Evolutionary conservation across 116 monocot genomes (phyloP).

Genomic region (Papilionanthe hybrid): DNA sequence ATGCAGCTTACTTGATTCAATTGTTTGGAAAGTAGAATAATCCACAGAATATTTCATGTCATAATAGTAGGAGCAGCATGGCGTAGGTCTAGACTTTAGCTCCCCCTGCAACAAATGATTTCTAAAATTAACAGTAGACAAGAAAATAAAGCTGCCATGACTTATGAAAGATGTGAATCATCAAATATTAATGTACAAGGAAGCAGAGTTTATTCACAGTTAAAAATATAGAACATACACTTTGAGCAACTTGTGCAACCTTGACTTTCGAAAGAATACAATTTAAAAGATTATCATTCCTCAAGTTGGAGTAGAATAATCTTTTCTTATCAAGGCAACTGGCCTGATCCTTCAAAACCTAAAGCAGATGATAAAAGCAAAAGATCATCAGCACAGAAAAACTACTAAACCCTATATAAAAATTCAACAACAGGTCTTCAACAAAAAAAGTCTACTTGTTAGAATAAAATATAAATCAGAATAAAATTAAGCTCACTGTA

Average conservation of each 20-base stretch:
- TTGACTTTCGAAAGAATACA: slow-evolving; percentile 78
- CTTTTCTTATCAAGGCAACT: slow-evolving; percentile 56
- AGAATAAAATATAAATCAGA: neutral
- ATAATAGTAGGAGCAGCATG: slow-evolving; percentile 56
- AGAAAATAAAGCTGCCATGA: slow-evolving; percentile 7
- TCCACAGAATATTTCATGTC: slow-evolving; percentile 91
- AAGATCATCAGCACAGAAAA: neutral
- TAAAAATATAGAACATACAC: slow-evolving; percentile 33
- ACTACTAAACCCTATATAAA: neutral
- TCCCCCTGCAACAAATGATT: slow-evolving; percentile 39
- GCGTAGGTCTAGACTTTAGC: slow-evolving; percentile 30
- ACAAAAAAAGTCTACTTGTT: neutral
- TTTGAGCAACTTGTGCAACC: slow-evolving; percentile 44
- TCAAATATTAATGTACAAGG: neutral
- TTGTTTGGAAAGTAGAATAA: slow-evolving; percentile 62
- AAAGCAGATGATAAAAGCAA: slow-evolving; percentile 8
- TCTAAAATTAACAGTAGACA: neutral
- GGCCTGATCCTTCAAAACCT: slow-evolving; percentile 76
- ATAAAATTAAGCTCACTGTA: slow-evolving; percentile 50
- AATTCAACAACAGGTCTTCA: neutral
- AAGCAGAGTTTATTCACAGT: slow-evolving; percentile 5
- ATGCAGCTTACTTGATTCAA: slow-evolving; percentile 36
- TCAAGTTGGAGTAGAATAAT: slow-evolving; percentile 70
- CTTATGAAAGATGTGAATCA: neutral
- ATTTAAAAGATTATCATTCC: slow-evolving; percentile 74